These are phyloP conservation scores for Gossypium trilobum DNA, from an alignment of 441 rosid genomes.

Conservation along the genomic window DNA sequence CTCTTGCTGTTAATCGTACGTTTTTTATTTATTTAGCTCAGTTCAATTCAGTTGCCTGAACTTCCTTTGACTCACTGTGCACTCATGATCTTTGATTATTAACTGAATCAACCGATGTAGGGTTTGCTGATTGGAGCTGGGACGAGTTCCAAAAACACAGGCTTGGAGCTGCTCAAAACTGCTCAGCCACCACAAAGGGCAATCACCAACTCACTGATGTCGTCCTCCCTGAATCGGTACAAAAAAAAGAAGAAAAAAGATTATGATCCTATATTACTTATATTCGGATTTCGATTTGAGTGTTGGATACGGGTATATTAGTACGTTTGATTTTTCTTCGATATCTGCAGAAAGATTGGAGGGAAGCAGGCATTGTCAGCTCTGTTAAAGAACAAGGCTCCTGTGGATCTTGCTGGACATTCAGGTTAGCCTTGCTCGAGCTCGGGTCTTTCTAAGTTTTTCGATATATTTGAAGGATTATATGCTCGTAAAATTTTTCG, in stretches of 20 bases:
- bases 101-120: slow-evolving; percentile 24
- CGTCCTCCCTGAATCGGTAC: slow-evolving; percentile 47
- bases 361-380: slow-evolving; percentile 70
- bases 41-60: neutral
- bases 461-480: neutral
- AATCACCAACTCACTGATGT: slow-evolving; percentile 59
- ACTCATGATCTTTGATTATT: neutral
- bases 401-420: slow-evolving; percentile 99
- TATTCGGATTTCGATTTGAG: neutral
- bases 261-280: neutral
- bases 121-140: slow-evolving; percentile 86
- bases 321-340: neutral
- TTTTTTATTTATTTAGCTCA: neutral
- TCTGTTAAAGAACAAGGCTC: slow-evolving; percentile 78
- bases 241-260: neutral
- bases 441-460: neutral
- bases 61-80: neutral
- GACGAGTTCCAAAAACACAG: slow-evolving; percentile 70
- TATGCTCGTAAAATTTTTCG: no score
- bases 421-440: slow-evolving; percentile 44
- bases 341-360: slow-evolving; percentile 77
- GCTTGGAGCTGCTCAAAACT: slow-evolving; percentile 89
- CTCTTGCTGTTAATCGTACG: slow-evolving; percentile 64
- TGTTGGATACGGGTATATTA: neutral
- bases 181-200: slow-evolving; percentile 83